Evolutionary conservation across 73 alveolate genomes (phyloP), one percentile per base, ranked within the genome.

Genomic region (Stentor coeruleus): DNA sequence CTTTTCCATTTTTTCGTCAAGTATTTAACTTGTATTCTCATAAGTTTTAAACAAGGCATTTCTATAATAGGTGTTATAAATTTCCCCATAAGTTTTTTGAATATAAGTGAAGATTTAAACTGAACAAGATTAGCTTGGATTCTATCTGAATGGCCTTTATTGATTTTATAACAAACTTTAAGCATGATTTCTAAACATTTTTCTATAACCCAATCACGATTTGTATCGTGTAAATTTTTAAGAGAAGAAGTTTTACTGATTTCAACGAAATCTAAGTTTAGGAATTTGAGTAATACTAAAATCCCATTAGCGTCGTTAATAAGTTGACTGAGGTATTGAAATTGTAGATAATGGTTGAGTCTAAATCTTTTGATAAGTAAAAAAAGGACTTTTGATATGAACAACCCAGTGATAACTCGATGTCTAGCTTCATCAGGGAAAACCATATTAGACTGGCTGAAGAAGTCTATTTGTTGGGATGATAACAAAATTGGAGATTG

Each of bases 291-390:
- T 6, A 89, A 81, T 1, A 89, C 95, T 36, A 86, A 49, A 4
- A 86, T 85, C 0, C 95, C 95, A 81, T 86, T 89, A 39, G 95
- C 95, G 85, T 89, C 95, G 3, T 81, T 91, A n/a, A 89, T 82
- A 3, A 89, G 85, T 35, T 87, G 82, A 38, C 89, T 73, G 20
- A 89, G 74, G 49, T 89, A 89, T 72, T 74, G 38, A 57, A 59
- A 73, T 55, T 89, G 87, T 31, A 89, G 60, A 1, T 85, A 30
- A 66, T 86, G 88, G 87, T 89, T 89, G 77, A 39, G 40, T 59
- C 81, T 87, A 74, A 89, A 76, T 38, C 77, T 86, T 33, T 38
- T 41, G 84, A 85, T 74, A 59, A 89, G 77, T 76, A 80, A 36
- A n/a, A 85, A 74, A 42, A 89, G 76, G 81, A 89, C 74, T 38